Base-by-base conservation (phyloP, 805 yeast species). In the Starmerella potacharoeniae region DNA sequence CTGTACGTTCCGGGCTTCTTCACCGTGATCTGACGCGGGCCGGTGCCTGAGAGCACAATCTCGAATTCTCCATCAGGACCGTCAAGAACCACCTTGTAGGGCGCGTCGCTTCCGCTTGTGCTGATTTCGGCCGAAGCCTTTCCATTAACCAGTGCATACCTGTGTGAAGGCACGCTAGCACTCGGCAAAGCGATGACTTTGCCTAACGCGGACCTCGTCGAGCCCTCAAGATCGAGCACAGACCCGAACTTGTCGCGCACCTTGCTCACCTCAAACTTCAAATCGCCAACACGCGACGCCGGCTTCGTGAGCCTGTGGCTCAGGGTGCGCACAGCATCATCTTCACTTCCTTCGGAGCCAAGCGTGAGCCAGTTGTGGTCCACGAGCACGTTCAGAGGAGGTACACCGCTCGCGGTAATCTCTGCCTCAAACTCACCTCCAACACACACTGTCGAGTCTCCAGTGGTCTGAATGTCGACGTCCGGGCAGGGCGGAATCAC, bases 401-500 rank as follows among this genome's bases (percentile, higher is more conserved):
- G 83, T 1, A 88, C 85, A 52, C 97, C 97, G 17, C 73, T 69
- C 1, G 83, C 77, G 1, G 76, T 72, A 35, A 91, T 74, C 13
- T 69, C 69, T 1, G 82, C 69, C 28, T 75, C 69, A 60, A 81
- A 86, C 4, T 67, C 51, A 16, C 75, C 80, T 35, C 83, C 86
- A 37, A 81, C 70, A 71, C 97, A 93, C 10, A 60, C 28, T 2
- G 11, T 16, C 14, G 59, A 77, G 75, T 13, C 58, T 17, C 40
- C 64, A 66, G 6, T 29, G 4, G 64, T 53, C 0, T 66, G 64
- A 53, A 88, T 77, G 22, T 73, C 68, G 0, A 87, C 95, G 3
- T 71, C 72, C 1, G 98, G 98, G 67, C 98, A 91, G 44, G 74
- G 67, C 3, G 95, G 82, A 8, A 93, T 74, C 17, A 84, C 64